A percentile compares a stretch with the other conserved stretches of the same genome.
phyloP scores from a whole-genome alignment of 441 rosid genomes.

The Macaranga tanarius region DNA sequence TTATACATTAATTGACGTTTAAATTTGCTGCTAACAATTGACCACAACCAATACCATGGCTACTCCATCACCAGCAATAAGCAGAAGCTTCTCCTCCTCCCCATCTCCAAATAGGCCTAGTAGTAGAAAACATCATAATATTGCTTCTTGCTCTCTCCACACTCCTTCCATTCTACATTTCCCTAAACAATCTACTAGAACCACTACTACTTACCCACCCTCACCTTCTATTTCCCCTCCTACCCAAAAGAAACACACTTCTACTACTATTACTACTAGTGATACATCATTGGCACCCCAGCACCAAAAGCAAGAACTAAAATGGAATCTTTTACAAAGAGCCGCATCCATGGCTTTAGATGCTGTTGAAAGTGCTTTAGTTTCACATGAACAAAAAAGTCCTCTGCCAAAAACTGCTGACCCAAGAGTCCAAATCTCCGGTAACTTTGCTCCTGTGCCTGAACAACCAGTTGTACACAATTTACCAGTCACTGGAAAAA shows the following conservation, averaged over 20 bases:
- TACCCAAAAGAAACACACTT: background rate
- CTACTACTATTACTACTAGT: too few species aligned
- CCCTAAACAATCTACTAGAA: slow-evolving; percentile 32
- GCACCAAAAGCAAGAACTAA: slow-evolving; percentile 18
- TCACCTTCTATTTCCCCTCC: slow-evolving; percentile 32
- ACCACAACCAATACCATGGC: background rate
- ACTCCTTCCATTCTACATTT: slow-evolving; percentile 45
- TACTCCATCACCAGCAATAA: background rate
- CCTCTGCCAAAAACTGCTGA: slow-evolving; percentile 65
- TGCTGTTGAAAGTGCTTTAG: slow-evolving; percentile 46
- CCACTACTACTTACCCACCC: slow-evolving; percentile 26
- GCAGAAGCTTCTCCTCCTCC: background rate
- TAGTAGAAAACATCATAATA: slow-evolving; percentile 23
- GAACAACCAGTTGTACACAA: slow-evolving; percentile 50
- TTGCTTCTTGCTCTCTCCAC: slow-evolving; percentile 36
- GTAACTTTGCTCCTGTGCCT: slow-evolving; percentile 74
- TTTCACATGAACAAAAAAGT: slow-evolving; percentile 43
- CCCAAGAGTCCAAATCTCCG: slow-evolving; percentile 60
- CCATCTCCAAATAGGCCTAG: background rate
- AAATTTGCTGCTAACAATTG: too few species aligned
- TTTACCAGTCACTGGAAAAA: slow-evolving; percentile 50
- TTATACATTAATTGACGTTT: too few species aligned
- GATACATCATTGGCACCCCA: background rate
- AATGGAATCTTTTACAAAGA: slow-evolving; percentile 55
- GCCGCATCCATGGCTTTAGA: slow-evolving; percentile 56